Evolutionary conservation across 2,329 filamentous ascomycete genomes (phyloP).

Genomic region (Cytospora mali): DNA sequence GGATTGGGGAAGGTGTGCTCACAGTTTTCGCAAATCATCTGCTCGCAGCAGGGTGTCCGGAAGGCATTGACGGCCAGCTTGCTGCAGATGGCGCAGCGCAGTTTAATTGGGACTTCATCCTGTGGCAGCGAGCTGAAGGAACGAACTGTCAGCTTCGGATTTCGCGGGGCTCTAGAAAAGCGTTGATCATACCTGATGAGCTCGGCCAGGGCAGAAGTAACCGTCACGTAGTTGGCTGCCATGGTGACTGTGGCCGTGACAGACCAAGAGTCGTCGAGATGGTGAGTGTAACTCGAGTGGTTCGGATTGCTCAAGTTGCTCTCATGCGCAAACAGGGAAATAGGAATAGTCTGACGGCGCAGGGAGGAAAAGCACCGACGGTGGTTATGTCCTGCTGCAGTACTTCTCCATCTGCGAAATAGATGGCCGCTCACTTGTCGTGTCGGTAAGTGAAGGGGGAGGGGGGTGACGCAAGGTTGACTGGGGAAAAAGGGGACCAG

Average conservation of each 20-base stretch:
- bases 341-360: conserved; percentile 19
- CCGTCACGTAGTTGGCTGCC: conserved; percentile 31
- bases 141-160: conserved; percentile 25
- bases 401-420: conserved; percentile 19
- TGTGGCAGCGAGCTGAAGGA: conserved; percentile 68
- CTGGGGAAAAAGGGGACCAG: neutral
- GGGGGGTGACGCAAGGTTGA: neutral
- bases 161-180: neutral
- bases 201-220: conserved; percentile 58
- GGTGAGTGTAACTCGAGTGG: no score
- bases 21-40: conserved; percentile 92
- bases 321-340: conserved; percentile 6
- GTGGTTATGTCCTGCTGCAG: conserved; percentile 10
- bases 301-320: conserved; percentile 5
- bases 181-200: conserved; percentile 54
- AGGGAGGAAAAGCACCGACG: conserved; percentile 14
- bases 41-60: conserved; percentile 91
- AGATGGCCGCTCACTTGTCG: conserved; percentile 6
- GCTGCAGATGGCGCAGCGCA: conserved; percentile 92
- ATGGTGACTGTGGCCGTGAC: conserved; percentile 30
- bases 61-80: conserved; percentile 89
- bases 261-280: neutral
- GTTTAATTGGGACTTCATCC: conserved; percentile 91
- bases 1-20: conserved; percentile 30
- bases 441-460: neutral